Evolutionary conservation across 176 grass and related monocot genomes (phyloP).

Genomic region (Avena atlantica): DNA sequence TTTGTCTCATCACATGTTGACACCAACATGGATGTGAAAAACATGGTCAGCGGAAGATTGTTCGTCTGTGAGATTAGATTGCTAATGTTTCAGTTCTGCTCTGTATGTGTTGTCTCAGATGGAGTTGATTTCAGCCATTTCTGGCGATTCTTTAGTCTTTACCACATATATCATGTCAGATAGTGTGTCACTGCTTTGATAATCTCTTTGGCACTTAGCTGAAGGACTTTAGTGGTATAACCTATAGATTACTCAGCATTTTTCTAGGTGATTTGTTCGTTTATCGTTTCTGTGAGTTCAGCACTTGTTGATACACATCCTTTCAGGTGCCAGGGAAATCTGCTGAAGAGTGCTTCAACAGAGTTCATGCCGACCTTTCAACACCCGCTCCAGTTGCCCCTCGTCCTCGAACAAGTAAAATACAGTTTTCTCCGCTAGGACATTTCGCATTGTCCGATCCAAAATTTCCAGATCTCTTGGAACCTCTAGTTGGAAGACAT

Average conservation of each 20-base stretch:
- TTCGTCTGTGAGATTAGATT: not conserved
- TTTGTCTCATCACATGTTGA: not conserved
- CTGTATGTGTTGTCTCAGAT: not conserved
- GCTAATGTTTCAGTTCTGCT: not conserved
- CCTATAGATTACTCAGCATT: slow-evolving; percentile 35
- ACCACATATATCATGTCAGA: not conserved
- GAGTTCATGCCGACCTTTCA: slow-evolving; percentile 67
- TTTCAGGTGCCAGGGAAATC: slow-evolving; percentile 81
- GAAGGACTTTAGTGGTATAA: slow-evolving; percentile 1
- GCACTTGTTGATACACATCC: slow-evolving; percentile 25
- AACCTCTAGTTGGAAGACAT: slow-evolving; percentile 44
- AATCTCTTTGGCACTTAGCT: not conserved
- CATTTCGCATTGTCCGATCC: slow-evolving; percentile 59
- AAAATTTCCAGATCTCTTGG: slow-evolving; percentile 47
- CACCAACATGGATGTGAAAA: not conserved
- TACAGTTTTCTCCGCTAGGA: slow-evolving; percentile 62
- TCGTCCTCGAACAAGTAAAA: slow-evolving; percentile 62
- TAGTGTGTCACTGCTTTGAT: not conserved
- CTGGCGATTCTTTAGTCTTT: not conserved
- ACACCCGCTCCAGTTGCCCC: slow-evolving; percentile 72
- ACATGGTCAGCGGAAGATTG: not conserved
- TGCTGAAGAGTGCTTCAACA: slow-evolving; percentile 79
- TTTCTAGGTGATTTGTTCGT: not conserved
- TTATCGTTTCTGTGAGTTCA: slow-evolving; percentile 2
- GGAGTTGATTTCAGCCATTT: slow-evolving; percentile 21